A percentile compares a stretch with the other conserved stretches of the same genome.
These are phyloP conservation scores for Ophiostoma perfectum DNA, from an alignment of 2,329 filamentous ascomycete species.

Conservation along the genomic window DNA sequence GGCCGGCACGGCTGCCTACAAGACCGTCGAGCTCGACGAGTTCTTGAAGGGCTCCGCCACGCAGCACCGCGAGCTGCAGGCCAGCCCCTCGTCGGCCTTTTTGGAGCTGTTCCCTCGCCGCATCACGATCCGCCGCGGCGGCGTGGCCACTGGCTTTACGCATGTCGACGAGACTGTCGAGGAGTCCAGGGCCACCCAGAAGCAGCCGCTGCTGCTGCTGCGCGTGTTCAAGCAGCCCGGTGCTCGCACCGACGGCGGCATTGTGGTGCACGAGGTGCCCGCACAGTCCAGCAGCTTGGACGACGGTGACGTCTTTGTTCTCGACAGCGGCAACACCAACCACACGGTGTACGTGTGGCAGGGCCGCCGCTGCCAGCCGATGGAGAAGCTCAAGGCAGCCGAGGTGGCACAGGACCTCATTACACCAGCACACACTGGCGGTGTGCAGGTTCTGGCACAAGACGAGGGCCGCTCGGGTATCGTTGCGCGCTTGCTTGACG, in stretches of 20 bases:
- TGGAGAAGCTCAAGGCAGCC: conserved; percentile 64
- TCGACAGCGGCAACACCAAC: conserved; percentile 48
- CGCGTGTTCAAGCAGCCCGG: conserved; percentile 55
- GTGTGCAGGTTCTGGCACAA: conserved; percentile 61
- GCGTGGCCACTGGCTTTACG: conserved; percentile 56
- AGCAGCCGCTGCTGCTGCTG: conserved; percentile 46
- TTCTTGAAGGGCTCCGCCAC: conserved; percentile 56
- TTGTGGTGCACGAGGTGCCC: conserved; percentile 50
- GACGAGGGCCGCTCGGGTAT: conserved; percentile 48
- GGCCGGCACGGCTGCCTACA: conserved; percentile 63
- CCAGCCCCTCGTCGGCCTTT: conserved; percentile 54
- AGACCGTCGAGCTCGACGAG: conserved; percentile 65
- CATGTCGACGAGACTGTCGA: conserved; percentile 50
- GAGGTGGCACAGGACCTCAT: conserved; percentile 58
- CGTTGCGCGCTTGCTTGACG: conserved; percentile 50
- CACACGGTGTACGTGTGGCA: conserved; percentile 66
- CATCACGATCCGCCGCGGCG: conserved; percentile 55
- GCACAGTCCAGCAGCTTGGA: conserved; percentile 58
- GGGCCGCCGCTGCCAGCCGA: conserved; percentile 57
- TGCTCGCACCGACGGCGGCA: conserved; percentile 38
- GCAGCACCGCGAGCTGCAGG: conserved; percentile 61
- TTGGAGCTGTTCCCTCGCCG: conserved; percentile 52
- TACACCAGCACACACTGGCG: conserved; percentile 57
- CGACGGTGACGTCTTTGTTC: conserved; percentile 60
- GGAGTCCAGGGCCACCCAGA: conserved; percentile 28